A percentile compares a stretch with the other conserved stretches of the same genome.
phyloP scores from a whole-genome alignment of 2,329 filamentous ascomycete species.

The Ceratocystis ficicola region DNA sequence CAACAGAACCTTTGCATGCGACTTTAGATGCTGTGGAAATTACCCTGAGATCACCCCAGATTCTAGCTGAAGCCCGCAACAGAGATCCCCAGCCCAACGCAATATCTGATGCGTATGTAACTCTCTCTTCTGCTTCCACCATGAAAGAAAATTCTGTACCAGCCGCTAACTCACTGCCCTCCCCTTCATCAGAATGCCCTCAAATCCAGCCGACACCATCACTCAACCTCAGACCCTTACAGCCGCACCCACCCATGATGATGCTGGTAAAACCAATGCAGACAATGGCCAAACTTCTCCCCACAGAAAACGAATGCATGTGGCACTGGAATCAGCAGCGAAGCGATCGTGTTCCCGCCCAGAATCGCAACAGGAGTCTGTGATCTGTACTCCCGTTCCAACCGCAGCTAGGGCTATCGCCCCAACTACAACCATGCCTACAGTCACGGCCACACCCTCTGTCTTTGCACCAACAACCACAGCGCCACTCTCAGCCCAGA shows the following conservation, averaged over 20 bases:
- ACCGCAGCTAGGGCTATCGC: neutral
- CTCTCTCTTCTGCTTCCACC: neutral
- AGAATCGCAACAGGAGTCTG: neutral
- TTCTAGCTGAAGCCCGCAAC: neutral
- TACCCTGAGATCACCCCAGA: neutral
- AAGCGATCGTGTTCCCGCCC: neutral
- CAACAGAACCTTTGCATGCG: neutral
- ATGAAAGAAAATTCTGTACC: neutral
- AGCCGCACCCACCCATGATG: neutral
- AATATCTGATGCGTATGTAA: neutral
- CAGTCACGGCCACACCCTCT: neutral
- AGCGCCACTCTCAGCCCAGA: too few relatives aligned
- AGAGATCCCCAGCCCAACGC: neutral
- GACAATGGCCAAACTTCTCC: neutral
- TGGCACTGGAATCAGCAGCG: neutral
- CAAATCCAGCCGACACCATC: neutral
- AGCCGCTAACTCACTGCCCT: neutral
- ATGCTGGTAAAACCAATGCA: neutral
- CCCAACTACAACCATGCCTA: neutral
- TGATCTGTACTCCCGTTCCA: neutral
- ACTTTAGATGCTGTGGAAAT: too few relatives aligned
- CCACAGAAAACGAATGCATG: neutral
- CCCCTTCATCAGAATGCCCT: neutral
- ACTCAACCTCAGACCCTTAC: neutral
- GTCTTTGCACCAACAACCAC: too few relatives aligned